These are phyloP conservation scores for Mortierella sp. DNA, from an alignment of 371 early-diverging fungal genomes.

Conservation along the genomic window DNA sequence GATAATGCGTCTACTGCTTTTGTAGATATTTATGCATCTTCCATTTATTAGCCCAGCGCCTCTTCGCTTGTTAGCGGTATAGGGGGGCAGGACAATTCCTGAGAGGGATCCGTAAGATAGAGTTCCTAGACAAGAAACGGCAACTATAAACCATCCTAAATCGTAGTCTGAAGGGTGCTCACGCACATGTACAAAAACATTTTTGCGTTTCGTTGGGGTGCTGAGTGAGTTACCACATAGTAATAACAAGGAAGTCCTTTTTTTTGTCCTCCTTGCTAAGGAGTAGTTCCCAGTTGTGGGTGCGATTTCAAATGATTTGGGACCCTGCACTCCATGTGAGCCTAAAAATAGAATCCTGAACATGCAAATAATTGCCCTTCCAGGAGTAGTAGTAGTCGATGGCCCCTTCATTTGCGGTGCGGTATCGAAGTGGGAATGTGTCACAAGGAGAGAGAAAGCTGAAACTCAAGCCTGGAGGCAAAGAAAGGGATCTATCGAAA, in stretches of 20 bases:
- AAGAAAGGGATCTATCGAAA: not conserved
- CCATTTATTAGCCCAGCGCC: not conserved
- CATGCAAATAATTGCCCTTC: not conserved
- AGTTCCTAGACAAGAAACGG: no score
- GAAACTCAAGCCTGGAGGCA: no score
- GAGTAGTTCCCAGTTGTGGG: not conserved
- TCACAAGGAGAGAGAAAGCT: conserved; percentile 1
- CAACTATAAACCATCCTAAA: no score
- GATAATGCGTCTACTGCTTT: not conserved
- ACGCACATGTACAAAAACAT: not conserved
- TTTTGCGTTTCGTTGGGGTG: no score
- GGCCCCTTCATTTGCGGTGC: not conserved
- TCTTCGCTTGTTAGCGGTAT: not conserved
- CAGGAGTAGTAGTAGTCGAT: conserved; percentile 3
- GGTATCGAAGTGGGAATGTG: not conserved
- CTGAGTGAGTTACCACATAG: no score
- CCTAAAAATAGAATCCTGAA: not conserved
- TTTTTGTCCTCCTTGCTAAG: not conserved
- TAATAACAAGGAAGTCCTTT: not conserved
- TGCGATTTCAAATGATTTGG: not conserved
- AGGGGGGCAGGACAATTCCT: not conserved
- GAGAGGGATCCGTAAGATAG: not conserved
- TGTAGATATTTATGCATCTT: conserved; percentile 3
- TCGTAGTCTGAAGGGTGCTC: not conserved
- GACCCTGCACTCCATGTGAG: not conserved